phyloP scores from a whole-genome alignment of 345 rosid species.

The Hibiscus tridactylites region DNA sequence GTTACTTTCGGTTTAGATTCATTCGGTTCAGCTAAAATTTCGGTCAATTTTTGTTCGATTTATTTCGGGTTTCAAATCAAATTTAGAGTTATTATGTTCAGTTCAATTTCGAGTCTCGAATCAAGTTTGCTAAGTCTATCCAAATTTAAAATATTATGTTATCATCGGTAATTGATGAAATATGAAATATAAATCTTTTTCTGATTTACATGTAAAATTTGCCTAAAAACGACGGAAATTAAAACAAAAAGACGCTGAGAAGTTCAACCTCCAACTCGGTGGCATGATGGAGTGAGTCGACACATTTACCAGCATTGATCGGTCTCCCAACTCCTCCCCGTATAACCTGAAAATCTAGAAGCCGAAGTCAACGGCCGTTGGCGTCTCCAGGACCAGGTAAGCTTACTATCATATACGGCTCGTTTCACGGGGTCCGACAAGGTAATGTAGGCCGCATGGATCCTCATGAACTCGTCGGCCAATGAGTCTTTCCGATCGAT shows the following conservation, averaged over 20 bases:
- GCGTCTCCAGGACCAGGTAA: constrained; percentile 16
- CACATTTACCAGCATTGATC: constrained; percentile 88
- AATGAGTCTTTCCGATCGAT: constrained; percentile 39
- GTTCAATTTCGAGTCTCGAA: too few relatives aligned
- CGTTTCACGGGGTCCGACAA: constrained; percentile 84
- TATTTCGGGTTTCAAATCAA: too few relatives aligned
- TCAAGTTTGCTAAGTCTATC: too few relatives aligned
- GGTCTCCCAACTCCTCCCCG: constrained; percentile 79
- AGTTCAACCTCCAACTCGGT: neutral
- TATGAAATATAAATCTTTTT: too few relatives aligned
- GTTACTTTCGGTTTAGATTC: too few relatives aligned
- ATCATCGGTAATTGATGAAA: too few relatives aligned
- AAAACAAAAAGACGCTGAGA: neutral
- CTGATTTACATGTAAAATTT: too few relatives aligned
- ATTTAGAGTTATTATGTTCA: too few relatives aligned
- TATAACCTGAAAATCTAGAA: constrained; percentile 35
- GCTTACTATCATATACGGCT: constrained; percentile 59
- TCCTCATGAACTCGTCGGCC: constrained; percentile 63
- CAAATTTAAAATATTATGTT: too few relatives aligned
- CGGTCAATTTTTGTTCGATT: too few relatives aligned
- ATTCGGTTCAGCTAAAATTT: too few relatives aligned
- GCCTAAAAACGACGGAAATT: too few relatives aligned
- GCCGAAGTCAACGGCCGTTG: constrained; percentile 46
- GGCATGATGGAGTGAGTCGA: constrained; percentile 18
- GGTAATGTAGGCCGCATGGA: constrained; percentile 76